A percentile compares a stretch with the other conserved stretches of the same genome.
Evolutionary conservation across 768 basidiomycete species (phyloP).

Genomic region (Lentinula sp.): DNA sequence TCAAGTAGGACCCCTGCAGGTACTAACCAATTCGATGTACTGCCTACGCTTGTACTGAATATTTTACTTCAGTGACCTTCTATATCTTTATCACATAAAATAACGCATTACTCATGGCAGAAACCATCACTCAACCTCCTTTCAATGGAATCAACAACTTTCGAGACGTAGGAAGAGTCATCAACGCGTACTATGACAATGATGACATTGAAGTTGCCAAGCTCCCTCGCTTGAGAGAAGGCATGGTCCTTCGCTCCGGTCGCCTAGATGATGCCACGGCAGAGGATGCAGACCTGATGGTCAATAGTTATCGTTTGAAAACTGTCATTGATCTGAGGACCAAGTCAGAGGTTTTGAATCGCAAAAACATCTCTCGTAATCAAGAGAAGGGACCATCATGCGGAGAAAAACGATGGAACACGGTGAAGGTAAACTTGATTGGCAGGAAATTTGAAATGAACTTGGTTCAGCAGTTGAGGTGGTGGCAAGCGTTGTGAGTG

Average conservation of each 20-base stretch:
- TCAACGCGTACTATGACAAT: neutral
- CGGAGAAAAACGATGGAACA: conserved; percentile 6
- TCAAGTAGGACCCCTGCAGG: no score
- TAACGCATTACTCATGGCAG: neutral
- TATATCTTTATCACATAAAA: no score
- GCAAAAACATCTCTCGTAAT: neutral
- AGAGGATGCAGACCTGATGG: conserved; percentile 10
- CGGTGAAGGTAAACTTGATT: conserved; percentile 11
- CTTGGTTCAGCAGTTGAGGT: conserved; percentile 12
- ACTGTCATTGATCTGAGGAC: conserved; percentile 15
- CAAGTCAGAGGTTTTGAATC: conserved; percentile 15
- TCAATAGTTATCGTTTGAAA: conserved; percentile 8
- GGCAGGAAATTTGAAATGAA: conserved; percentile 12
- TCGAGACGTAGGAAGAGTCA: conserved; percentile 2
- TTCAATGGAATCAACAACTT: neutral
- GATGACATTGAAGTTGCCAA: neutral
- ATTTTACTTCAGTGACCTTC: no score
- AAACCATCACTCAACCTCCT: neutral
- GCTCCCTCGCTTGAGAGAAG: conserved; percentile 1
- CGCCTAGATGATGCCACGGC: conserved; percentile 13
- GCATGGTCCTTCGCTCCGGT: conserved; percentile 12
- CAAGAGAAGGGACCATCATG: neutral
- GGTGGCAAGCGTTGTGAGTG: conserved; percentile 14
- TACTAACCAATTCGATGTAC: no score
- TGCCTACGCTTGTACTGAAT: no score